Percentiles rank a stretch among this genome's conserved stretches.
phyloP scores from a whole-genome alignment of 2,329 filamentous ascomycete species.

The Aspergillus uvarum region DNA sequence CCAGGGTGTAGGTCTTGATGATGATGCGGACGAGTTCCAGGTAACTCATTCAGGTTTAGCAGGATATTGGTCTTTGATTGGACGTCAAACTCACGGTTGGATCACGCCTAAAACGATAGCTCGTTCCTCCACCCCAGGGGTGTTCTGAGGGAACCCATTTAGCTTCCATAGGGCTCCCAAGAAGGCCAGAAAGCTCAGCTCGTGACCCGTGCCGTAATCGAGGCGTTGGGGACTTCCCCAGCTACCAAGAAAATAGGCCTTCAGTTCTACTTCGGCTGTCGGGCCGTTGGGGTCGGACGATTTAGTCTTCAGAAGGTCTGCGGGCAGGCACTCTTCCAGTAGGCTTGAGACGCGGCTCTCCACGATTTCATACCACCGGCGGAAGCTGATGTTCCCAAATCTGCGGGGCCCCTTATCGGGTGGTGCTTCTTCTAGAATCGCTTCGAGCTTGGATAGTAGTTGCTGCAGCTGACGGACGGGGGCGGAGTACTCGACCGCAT shows the following conservation, averaged over 20 bases:
- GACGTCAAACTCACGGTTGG: constrained; percentile 68
- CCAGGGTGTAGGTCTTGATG: constrained; percentile 87
- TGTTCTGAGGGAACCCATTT: constrained; percentile 66
- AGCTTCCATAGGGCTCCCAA: constrained; percentile 89
- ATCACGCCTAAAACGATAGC: constrained; percentile 78
- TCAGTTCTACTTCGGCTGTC: constrained; percentile 66
- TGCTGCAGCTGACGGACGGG: constrained; percentile 64
- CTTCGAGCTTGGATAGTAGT: constrained; percentile 64
- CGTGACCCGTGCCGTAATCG: constrained; percentile 95
- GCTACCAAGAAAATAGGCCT: constrained; percentile 74
- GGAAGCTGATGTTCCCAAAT: constrained; percentile 90
- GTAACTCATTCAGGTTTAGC: constrained; percentile 56
- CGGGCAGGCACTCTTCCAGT: constrained; percentile 57
- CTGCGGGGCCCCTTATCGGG: constrained; percentile 81
- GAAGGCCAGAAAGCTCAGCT: constrained; percentile 92
- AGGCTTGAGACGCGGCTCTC: constrained; percentile 59
- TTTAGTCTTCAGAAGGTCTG: constrained; percentile 43
- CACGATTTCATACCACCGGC: constrained; percentile 74
- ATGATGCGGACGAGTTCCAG: constrained; percentile 76
- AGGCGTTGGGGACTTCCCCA: constrained; percentile 88
- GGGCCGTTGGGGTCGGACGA: constrained; percentile 34
- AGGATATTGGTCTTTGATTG: neutral
- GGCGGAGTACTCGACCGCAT: constrained; percentile 51
- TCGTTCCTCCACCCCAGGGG: constrained; percentile 62
- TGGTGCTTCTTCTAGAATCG: constrained; percentile 73